Evolutionary conservation across 495 filamentous ascomycete species (phyloP).

Genomic region (Rhypophila decipiens): DNA sequence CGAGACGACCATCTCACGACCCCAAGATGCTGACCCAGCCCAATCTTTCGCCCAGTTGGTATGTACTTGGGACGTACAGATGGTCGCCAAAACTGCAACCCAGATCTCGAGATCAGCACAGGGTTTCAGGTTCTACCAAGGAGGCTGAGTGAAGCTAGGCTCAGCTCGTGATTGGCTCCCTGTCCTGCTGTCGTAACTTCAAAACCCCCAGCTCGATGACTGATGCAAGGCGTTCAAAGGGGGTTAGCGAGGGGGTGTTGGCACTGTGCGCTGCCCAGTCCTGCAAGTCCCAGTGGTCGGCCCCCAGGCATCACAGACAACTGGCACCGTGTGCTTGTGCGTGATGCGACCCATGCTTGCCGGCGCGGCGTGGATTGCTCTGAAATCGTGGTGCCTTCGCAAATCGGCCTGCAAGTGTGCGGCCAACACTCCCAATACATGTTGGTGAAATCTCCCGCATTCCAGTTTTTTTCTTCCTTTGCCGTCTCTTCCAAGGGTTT

Average conservation of each 20-base stretch:
- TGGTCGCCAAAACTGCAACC: too few species aligned
- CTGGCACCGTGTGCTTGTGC: not conserved
- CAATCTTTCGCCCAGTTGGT: too few species aligned
- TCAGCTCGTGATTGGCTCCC: slow-evolving; percentile 13
- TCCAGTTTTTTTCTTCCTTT: not conserved
- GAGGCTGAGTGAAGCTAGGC: slow-evolving; percentile 4
- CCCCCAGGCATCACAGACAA: not conserved
- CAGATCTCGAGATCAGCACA: slow-evolving; percentile 16
- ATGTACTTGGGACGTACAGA: too few species aligned
- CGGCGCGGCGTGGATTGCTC: not conserved
- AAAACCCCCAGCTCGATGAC: not conserved
- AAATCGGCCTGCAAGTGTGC: not conserved
- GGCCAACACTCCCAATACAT: not conserved
- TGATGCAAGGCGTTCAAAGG: not conserved
- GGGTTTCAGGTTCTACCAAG: slow-evolving; percentile 10
- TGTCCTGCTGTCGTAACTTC: not conserved
- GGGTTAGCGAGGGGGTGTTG: not conserved
- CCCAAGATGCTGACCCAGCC: too few species aligned
- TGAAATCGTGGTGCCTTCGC: not conserved
- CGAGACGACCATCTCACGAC: too few species aligned
- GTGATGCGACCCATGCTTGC: not conserved
- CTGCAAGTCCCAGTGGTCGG: too few species aligned
- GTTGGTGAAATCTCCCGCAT: not conserved
- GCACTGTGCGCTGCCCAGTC: too few species aligned
- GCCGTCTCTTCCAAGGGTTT: not conserved